phyloP scores from a whole-genome alignment of 202 grass and related monocot genomes.

The Thinopyrum obtusiflorum region DNA sequence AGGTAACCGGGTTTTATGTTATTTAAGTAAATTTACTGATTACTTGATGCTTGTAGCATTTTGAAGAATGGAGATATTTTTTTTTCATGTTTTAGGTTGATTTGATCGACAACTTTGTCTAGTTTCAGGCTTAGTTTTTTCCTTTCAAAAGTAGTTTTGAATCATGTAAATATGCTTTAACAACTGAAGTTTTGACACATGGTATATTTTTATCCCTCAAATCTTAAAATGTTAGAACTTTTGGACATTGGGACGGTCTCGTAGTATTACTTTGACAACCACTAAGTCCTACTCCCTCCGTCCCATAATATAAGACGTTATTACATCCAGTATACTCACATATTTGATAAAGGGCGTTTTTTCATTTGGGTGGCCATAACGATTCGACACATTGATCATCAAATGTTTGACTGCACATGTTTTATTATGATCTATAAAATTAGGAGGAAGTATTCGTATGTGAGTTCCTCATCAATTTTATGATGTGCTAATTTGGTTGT shows the following conservation, averaged over 20 bases:
- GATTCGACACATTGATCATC: not conserved
- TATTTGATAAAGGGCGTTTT: too few relatives aligned
- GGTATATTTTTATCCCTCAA: not conserved
- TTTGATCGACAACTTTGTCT: not conserved
- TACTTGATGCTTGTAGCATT: not conserved
- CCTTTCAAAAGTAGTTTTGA: not conserved
- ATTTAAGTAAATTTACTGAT: not conserved
- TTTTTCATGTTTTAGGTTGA: slow-evolving; percentile 8
- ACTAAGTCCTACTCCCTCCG: too few relatives aligned
- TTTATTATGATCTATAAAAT: too few relatives aligned
- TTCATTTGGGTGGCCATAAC: not conserved
- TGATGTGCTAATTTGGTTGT: not conserved
- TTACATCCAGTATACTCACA: too few relatives aligned
- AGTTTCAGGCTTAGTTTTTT: slow-evolving; percentile 8
- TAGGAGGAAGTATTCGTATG: too few relatives aligned
- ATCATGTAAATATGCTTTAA: not conserved
- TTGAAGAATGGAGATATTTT: not conserved
- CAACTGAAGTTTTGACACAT: not conserved
- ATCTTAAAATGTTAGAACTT: not conserved
- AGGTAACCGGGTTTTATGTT: slow-evolving; percentile 34
- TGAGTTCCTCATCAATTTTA: too few relatives aligned
- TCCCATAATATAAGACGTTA: too few relatives aligned
- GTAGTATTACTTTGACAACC: not conserved
- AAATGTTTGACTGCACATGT: not conserved
- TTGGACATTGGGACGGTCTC: not conserved